Percentiles rank a stretch among this genome's conserved stretches.
Evolutionary conservation across 2,329 filamentous ascomycete species (phyloP).

Genomic region (Colletotrichum sp.): DNA sequence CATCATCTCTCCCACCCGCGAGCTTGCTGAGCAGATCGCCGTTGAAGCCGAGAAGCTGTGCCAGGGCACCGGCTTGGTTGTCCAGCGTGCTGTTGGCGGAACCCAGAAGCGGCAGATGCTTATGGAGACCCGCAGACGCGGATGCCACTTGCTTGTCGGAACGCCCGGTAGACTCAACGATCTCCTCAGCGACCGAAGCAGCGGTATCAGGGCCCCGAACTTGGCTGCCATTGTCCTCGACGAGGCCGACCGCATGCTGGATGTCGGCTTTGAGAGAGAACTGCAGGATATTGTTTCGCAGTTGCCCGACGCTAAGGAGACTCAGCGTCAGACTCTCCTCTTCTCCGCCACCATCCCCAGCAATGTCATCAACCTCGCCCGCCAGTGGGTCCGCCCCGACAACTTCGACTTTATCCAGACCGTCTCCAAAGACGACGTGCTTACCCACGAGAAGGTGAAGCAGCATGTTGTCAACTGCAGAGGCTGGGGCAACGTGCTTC

Average conservation of each 20-base stretch:
- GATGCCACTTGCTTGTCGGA: conserved; percentile 88
- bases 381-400: conserved; percentile 74
- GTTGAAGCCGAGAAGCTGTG: conserved; percentile 77
- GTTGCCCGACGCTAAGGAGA: conserved; percentile 67
- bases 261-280: conserved; percentile 81
- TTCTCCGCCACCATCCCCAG: conserved; percentile 93
- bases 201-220: conserved; percentile 73
- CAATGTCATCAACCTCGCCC: conserved; percentile 81
- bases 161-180: conserved; percentile 90
- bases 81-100: conserved; percentile 87
- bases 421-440: conserved; percentile 79
- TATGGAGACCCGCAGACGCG: conserved; percentile 69
- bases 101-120: conserved; percentile 78
- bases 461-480: conserved; percentile 74
- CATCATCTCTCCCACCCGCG: conserved; percentile 79
- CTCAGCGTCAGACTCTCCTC: conserved; percentile 86
- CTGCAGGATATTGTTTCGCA: conserved; percentile 63
- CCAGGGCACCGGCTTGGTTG: conserved; percentile 66
- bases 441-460: conserved; percentile 84
- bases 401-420: conserved; percentile 91
- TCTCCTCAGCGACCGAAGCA: conserved; percentile 70
- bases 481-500: conserved; percentile 78
- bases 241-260: conserved; percentile 97
- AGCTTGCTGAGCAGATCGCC: conserved; percentile 82
- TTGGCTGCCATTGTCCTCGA: conserved; percentile 94